phyloP scores from a whole-genome alignment of 1,284 basidiomycete species.

The Microbotryomycetes sp. region DNA sequence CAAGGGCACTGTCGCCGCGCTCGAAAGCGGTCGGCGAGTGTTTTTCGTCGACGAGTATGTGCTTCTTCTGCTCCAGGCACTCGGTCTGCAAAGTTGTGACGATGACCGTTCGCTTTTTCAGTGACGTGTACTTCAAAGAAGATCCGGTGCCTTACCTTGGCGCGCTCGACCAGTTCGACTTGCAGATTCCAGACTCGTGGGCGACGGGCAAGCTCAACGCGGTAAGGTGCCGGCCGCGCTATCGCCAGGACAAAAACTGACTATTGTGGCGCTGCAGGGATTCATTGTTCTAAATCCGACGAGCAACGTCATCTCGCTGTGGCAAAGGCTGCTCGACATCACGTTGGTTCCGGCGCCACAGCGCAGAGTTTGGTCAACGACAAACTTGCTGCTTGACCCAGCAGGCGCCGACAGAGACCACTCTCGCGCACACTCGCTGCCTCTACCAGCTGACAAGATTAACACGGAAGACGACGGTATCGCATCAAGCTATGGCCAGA shows the following conservation, averaged over 20 bases:
- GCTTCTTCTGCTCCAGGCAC: too few species aligned
- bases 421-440: background rate
- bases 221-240: slow-evolving; percentile 5
- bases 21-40: slow-evolving; percentile 15
- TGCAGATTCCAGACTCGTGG: slow-evolving; percentile 22
- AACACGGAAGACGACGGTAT: background rate
- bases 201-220: slow-evolving; percentile 2
- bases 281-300: slow-evolving; percentile 17
- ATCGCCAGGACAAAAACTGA: background rate
- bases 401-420: slow-evolving; percentile 1
- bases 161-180: slow-evolving; percentile 10
- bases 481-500: slow-evolving; percentile 4
- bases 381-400: slow-evolving; percentile 23
- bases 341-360: background rate
- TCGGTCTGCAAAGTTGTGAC: background rate
- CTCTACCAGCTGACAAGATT: background rate
- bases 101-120: background rate
- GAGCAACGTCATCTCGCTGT: slow-evolving; percentile 12
- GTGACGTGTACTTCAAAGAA: slow-evolving; percentile 14
- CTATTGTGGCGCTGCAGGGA: slow-evolving; percentile 5
- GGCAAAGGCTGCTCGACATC: slow-evolving; percentile 7
- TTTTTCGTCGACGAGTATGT: slow-evolving; percentile 19
- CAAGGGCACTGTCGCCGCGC: slow-evolving; percentile 3
- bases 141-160: slow-evolving; percentile 17
- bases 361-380: slow-evolving; percentile 7